These are phyloP conservation scores for Coffea humblotiana DNA, from an alignment of 305 asterid species.

Conservation along the genomic window DNA sequence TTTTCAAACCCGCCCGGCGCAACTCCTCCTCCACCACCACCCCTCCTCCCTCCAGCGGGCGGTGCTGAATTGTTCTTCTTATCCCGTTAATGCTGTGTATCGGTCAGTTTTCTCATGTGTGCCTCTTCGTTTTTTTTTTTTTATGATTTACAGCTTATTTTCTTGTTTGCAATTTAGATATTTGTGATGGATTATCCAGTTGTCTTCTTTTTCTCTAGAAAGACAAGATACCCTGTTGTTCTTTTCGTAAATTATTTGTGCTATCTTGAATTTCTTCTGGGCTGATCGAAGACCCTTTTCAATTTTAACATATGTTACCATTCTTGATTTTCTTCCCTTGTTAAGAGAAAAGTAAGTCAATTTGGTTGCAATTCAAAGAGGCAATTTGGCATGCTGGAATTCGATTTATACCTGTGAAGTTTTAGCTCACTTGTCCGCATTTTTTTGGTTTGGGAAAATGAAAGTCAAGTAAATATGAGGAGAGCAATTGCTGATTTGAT, in stretches of 20 bases:
- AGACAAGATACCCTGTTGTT: background rate
- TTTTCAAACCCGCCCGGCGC: too few relatives aligned
- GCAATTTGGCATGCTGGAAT: background rate
- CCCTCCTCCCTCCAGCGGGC: too few relatives aligned
- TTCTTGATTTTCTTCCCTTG: background rate
- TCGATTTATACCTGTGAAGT: too few relatives aligned
- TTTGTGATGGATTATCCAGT: background rate
- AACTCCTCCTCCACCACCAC: too few relatives aligned
- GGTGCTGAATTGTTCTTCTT: background rate
- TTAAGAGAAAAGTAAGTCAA: too few relatives aligned
- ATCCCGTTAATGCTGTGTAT: background rate
- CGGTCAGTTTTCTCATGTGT: background rate
- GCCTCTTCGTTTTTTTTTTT: background rate
- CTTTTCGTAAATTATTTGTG: too few relatives aligned
- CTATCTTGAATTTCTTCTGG: background rate
- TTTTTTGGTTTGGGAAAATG: background rate
- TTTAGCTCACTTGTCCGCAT: background rate
- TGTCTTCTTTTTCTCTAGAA: too few relatives aligned
- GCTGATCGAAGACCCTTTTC: background rate
- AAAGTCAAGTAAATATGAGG: background rate
- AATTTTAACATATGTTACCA: background rate
- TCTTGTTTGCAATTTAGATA: background rate
- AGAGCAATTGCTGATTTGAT: too few relatives aligned
- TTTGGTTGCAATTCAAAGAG: background rate
- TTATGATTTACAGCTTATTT: background rate